phyloP scores from a whole-genome alignment of 2,329 filamentous ascomycete genomes.

The Cytospora schulzeri region DNA sequence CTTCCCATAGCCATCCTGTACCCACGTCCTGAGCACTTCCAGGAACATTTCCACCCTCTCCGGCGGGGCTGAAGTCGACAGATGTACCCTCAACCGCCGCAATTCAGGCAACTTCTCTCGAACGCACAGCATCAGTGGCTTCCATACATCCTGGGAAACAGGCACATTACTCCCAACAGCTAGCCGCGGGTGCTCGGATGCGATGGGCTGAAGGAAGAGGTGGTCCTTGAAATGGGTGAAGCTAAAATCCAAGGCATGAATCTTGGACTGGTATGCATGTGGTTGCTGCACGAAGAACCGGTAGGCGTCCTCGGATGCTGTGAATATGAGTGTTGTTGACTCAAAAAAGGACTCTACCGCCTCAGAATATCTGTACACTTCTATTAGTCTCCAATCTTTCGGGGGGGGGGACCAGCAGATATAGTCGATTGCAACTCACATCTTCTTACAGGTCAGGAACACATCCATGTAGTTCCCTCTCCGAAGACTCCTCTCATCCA shows the following conservation, averaged over 20 bases:
- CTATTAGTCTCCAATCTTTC: too few relatives aligned
- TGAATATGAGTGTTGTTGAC: constrained; percentile 33
- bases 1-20: constrained; percentile 10
- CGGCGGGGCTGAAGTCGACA: constrained; percentile 1
- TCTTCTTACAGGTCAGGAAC: constrained; percentile 32
- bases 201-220: constrained; percentile 30
- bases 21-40: constrained; percentile 19
- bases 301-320: constrained; percentile 32
- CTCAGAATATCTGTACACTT: constrained; percentile 31
- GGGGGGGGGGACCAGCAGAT: too few relatives aligned
- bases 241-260: constrained; percentile 31
- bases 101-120: constrained; percentile 22
- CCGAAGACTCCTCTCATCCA: constrained; percentile 7
- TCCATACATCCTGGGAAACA: constrained; percentile 25
- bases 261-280: constrained; percentile 23
- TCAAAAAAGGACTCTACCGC: constrained; percentile 31
- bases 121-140: constrained; percentile 22
- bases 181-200: constrained; percentile 21
- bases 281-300: constrained; percentile 31
- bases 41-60: constrained; percentile 13
- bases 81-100: constrained; percentile 8
- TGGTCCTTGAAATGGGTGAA: constrained; percentile 32
- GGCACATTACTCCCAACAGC: constrained; percentile 7
- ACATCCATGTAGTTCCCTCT: constrained; percentile 29
- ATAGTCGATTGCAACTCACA: constrained; percentile 27